Evolutionary conservation across 805 yeast genomes (phyloP).

Genomic region (Candida gorgasii): DNA sequence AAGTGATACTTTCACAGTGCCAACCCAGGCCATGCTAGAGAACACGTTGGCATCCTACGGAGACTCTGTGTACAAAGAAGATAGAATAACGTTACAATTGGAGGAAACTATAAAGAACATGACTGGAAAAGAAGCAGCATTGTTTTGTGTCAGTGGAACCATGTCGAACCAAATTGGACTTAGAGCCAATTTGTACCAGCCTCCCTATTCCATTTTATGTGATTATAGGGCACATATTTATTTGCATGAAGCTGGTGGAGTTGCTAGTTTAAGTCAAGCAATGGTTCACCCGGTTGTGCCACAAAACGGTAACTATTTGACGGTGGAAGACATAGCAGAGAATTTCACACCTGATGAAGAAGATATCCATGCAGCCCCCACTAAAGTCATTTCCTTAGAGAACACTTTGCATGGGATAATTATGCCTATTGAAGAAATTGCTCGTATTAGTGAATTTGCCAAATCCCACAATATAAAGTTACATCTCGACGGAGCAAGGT

Average conservation of each 20-base stretch:
- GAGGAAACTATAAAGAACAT: conserved; percentile 35
- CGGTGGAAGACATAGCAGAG: conserved; percentile 59
- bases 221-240: conserved; percentile 40
- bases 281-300: conserved; percentile 42
- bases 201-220: conserved; percentile 42
- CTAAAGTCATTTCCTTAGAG: conserved; percentile 79
- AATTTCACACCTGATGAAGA: conserved; percentile 69
- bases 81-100: conserved; percentile 31
- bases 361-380: conserved; percentile 87
- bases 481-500: conserved; percentile 94
- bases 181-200: conserved; percentile 40
- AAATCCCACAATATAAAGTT: conserved; percentile 55
- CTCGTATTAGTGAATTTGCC: conserved; percentile 70
- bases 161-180: conserved; percentile 43
- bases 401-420: conserved; percentile 86
- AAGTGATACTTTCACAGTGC: conserved; percentile 85
- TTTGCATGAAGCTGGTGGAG: conserved; percentile 43
- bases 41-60: conserved; percentile 47
- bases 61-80: conserved; percentile 46
- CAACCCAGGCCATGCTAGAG: conserved; percentile 67
- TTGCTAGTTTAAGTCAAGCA: conserved; percentile 44
- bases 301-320: conserved; percentile 33
- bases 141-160: conserved; percentile 45
- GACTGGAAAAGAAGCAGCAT: conserved; percentile 41
- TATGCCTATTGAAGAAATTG: conserved; percentile 76